These are phyloP conservation scores for Deinandra increscens DNA, from an alignment of 129 eudicot genomes.

Conservation along the genomic window DNA sequence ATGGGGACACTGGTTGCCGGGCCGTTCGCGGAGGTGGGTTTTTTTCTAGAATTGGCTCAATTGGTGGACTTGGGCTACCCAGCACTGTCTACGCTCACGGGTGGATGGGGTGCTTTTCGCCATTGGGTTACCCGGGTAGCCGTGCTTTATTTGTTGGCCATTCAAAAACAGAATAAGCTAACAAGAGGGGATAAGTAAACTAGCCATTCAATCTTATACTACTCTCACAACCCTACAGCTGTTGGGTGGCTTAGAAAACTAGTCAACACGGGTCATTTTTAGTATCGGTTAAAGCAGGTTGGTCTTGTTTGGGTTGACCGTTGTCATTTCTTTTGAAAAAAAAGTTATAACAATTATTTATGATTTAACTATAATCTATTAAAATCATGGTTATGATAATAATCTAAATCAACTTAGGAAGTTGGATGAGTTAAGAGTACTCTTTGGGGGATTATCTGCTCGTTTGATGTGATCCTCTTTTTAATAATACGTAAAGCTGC, in stretches of 20 bases:
- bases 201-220: not conserved
- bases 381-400: not conserved
- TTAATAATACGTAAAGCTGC: too few relatives aligned
- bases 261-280: not conserved
- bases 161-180: too few relatives aligned
- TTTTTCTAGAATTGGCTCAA: too few relatives aligned
- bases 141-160: too few relatives aligned
- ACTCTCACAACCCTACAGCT: not conserved
- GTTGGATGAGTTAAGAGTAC: not conserved
- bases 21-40: too few relatives aligned
- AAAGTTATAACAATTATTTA: not conserved
- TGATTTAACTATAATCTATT: not conserved
- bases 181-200: not conserved
- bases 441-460: not conserved
- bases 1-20: too few relatives aligned
- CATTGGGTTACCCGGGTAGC: too few relatives aligned
- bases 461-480: not conserved
- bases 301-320: not conserved
- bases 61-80: too few relatives aligned
- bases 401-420: not conserved
- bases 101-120: too few relatives aligned
- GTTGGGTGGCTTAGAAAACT: not conserved
- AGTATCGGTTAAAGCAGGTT: not conserved
- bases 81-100: too few relatives aligned
- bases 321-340: not conserved